phyloP scores from a whole-genome alignment of 805 yeast genomes.

The Kodamaea sagamina region DNA sequence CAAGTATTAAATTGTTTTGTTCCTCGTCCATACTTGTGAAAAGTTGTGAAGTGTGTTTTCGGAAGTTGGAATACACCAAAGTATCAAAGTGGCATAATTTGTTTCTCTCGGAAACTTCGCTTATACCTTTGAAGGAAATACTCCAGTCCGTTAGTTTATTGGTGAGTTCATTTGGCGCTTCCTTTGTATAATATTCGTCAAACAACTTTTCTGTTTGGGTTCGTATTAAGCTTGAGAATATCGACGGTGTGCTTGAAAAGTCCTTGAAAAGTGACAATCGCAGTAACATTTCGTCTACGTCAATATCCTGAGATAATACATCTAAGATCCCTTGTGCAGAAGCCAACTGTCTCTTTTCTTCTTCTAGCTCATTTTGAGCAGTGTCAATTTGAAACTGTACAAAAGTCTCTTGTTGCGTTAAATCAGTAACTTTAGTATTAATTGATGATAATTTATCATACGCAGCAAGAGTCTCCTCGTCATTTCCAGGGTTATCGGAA shows the following conservation, averaged over 20 bases:
- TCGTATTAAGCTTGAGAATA: conserved; percentile 4
- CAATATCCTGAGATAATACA: background rate
- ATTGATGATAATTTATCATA: conserved; percentile 18
- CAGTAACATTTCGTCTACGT: background rate
- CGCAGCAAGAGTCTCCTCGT: conserved; percentile 9
- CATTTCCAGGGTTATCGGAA: conserved; percentile 26
- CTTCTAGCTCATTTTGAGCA: background rate
- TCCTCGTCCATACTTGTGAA: conserved; percentile 9
- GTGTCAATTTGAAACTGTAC: conserved; percentile 15
- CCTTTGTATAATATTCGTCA: conserved; percentile 12
- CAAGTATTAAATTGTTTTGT: conserved; percentile 13
- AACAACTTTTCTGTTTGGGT: conserved; percentile 14
- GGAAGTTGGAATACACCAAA: conserved; percentile 16
- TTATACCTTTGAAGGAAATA: background rate
- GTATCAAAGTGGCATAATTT: conserved; percentile 22
- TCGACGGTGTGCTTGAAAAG: background rate
- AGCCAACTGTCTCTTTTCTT: conserved; percentile 2
- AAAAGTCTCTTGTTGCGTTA: conserved; percentile 15
- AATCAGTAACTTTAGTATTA: conserved; percentile 18
- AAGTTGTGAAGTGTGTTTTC: background rate
- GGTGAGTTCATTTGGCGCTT: conserved; percentile 4
- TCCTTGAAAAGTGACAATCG: background rate
- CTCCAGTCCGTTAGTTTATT: conserved; percentile 18
- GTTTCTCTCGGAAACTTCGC: background rate
- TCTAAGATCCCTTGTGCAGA: conserved; percentile 6